Percentiles rank a stretch among this genome's conserved stretches.
These are phyloP conservation scores for Tetrahymena elliotti DNA, from an alignment of 73 alveolate genomes.

Conservation along the genomic window DNA sequence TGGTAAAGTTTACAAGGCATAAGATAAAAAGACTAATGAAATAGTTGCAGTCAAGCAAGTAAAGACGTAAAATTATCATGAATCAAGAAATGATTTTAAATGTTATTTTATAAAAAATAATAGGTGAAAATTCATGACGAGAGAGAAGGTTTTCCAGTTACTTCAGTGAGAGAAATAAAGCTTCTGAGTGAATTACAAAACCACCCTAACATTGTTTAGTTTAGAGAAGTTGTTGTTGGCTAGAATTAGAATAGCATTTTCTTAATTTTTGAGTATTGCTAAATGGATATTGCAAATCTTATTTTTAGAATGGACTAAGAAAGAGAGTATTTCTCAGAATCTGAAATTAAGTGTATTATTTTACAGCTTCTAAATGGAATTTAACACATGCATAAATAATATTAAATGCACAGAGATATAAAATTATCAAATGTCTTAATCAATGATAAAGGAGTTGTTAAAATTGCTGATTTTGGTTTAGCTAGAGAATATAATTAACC, in stretches of 20 bases:
- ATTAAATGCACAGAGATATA: constrained; percentile 63
- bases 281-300: constrained; percentile 39
- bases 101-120: neutral
- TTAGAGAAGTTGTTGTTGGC: constrained; percentile 37
- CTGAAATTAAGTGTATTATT: constrained; percentile 38
- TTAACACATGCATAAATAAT: constrained; percentile 47
- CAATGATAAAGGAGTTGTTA: constrained; percentile 50
- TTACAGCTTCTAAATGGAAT: constrained; percentile 53
- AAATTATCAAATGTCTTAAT: constrained; percentile 58
- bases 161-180: constrained; percentile 68
- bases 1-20: neutral
- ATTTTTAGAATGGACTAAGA: constrained; percentile 17
- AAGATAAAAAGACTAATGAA: neutral
- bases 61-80: neutral
- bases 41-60: neutral
- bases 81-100: neutral
- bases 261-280: constrained; percentile 49
- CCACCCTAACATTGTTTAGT: constrained; percentile 58
- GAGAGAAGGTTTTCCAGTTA: constrained; percentile 78
- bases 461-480: constrained; percentile 87
- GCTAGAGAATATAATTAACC: constrained; percentile 59
- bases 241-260: constrained; percentile 21
- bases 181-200: constrained; percentile 29
- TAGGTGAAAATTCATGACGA: constrained; percentile 62
- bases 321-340: constrained; percentile 31